Conservation (phyloP, 208 protist genomes). For the Acanthamoeba sp. region DNA sequence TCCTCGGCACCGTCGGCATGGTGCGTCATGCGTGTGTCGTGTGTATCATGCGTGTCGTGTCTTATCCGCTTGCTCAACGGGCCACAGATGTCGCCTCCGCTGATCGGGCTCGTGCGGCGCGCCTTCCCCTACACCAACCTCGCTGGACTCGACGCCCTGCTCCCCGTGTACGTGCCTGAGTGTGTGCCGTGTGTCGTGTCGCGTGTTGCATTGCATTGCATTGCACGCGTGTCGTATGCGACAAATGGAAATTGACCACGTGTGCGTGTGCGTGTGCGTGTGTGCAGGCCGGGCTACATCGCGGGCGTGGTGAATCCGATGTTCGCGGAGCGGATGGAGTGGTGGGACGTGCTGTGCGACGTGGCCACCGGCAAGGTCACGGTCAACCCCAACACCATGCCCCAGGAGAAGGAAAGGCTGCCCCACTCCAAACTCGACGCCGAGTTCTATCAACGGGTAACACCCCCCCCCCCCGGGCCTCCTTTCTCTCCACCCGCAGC, state of each 20-base stretch:
- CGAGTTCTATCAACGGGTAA: background rate
- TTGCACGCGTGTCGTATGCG: background rate
- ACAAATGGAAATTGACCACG: background rate
- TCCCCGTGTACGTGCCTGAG: background rate
- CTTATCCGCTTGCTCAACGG: background rate
- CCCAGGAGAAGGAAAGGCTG: background rate
- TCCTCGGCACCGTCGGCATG: constrained; percentile 83
- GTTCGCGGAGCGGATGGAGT: constrained; percentile 81
- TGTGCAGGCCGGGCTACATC: constrained; percentile 82
- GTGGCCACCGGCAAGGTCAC: constrained; percentile 74
- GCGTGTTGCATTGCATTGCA: background rate
- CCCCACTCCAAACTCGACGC: background rate
- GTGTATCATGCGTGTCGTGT: no score
- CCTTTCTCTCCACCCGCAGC: no score
- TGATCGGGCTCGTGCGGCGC: constrained; percentile 79
- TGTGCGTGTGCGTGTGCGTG: background rate
- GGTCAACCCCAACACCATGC: background rate
- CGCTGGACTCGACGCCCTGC: constrained; percentile 81
- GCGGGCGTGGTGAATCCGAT: constrained; percentile 87
- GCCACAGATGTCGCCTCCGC: constrained; percentile 78
- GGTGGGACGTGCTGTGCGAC: constrained; percentile 81
- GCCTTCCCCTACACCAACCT: constrained; percentile 87
- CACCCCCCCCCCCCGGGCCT: no score
- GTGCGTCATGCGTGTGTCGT: no score
- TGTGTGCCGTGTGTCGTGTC: background rate